Evolutionary conservation across 768 basidiomycete species (phyloP), one percentile per base, ranked within the genome.

Genomic region (Leccinum variicolor): DNA sequence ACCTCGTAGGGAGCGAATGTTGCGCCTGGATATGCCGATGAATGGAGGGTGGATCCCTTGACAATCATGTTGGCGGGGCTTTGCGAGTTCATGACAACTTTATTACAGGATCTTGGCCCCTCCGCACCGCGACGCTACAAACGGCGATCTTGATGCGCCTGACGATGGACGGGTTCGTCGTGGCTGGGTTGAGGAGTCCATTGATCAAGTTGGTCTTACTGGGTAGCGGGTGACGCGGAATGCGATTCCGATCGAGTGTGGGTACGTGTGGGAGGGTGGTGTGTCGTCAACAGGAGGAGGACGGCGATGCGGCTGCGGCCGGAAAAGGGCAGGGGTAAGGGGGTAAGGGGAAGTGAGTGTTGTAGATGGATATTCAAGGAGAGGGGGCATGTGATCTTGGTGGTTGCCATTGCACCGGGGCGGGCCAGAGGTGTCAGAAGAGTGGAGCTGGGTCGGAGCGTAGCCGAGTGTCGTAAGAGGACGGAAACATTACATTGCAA

Each of bases 181-280:
- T 94, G 46, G 82, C 90, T 2, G 94, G 95, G 0, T 68, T 89
- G 33, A 77, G 90, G 49, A 81, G 76, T 51, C 85, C 91, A n/a
- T n/a, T n/a, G n/a, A n/a, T n/a, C n/a, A n/a, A n/a, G 3, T 73
- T 88, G 46, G 74, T 98, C 17, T 75, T 90, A 46, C 88, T 93
- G 1, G 86, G 86, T 6, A 85, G 62, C 78, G 70, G 57, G 52
- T 92, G 19, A 72, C 73, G 10, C 4, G 23, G 23, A 23, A 23
- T 23, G 4, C 23, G 23, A 23, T 23, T 23, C 23, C 23, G 25
- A 25, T 92, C 36, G 87, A 89, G 58, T 90, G 88, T 69, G 91
- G 91, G 33, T 75, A 82, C 62, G 75, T 87, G 50, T 78, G 79
- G 92, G 62, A 81, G 76, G 66, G 83, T 92, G 25, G 64, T 74